Conservation (phyloP, 805 yeast species). For the Yarrowia sp. region DNA sequence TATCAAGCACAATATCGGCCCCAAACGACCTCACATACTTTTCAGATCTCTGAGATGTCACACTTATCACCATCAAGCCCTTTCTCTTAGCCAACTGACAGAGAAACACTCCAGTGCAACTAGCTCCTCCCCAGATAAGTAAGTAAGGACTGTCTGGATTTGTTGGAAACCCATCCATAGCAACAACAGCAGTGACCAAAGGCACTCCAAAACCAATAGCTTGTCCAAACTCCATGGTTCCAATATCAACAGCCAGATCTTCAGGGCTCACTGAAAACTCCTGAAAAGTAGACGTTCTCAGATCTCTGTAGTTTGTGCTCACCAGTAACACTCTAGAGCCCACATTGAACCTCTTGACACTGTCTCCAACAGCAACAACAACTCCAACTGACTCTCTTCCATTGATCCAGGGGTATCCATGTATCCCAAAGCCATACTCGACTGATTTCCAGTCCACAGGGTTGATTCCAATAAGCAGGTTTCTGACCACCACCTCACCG, state of each 20-base stretch:
- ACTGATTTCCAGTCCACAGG: constrained; percentile 26
- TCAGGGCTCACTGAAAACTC: background rate
- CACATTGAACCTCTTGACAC: background rate
- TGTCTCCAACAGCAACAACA: background rate
- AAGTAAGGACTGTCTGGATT: background rate
- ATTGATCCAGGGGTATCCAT: constrained; percentile 22
- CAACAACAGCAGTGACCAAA: background rate
- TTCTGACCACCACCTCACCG: background rate
- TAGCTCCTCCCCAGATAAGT: constrained; percentile 20
- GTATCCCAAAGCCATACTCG: constrained; percentile 9
- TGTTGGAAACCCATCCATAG: background rate
- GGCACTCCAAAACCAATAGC: background rate
- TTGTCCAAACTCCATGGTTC: background rate
- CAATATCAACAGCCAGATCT: background rate
- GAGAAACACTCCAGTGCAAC: background rate
- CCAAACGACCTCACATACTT: constrained; percentile 3
- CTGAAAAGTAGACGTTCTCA: background rate
- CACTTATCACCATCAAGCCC: background rate
- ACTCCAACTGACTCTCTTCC: constrained; percentile 19
- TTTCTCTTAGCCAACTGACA: background rate
- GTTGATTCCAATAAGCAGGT: background rate
- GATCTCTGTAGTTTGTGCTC: background rate
- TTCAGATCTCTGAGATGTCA: background rate
- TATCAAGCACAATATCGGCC: constrained; percentile 2
- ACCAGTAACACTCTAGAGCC: background rate